Base-by-base conservation (phyloP, 495 filamentous ascomycete species). In the Cladorrhinum samala region DNA sequence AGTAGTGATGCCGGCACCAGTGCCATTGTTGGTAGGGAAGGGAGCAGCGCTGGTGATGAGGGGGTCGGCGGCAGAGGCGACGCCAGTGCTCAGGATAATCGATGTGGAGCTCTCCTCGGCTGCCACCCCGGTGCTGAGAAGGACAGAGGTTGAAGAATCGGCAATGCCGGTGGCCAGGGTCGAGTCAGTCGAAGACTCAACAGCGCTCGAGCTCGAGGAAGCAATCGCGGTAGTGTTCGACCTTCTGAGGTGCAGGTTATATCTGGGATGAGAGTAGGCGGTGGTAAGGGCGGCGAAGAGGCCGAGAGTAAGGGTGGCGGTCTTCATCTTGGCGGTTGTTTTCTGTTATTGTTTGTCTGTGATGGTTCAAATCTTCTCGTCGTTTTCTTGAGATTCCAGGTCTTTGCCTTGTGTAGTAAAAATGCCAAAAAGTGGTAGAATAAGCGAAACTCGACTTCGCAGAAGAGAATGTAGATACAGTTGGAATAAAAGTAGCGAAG, bases 391-490 rank as follows among this genome's bases (percentile, higher is more conserved):
- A 18, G 46, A 52, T 50, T 52, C 39, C 42, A 38, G 55, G 6
- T 49, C 14, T 33, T 46, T 53, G 25, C 7, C n/a, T 59, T 64
- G 47, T 44, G 20, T 30, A 13, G 20, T 23, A 16, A 44, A 44
- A 33, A 42, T 41, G 50, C 36, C 21, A 48, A 44, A 53, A 49
- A 52, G 50, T 53, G 62, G 53, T 61, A 55, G 57, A 61, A 64
- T 46, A 59, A 72, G 72, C 68, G 73, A 75, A 72, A 71, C 57
- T 77, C 75, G 67, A 77, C 74, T 77, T 56, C 67, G 69, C 68
- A 42, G 39, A 54, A 68, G 59, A 63, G 64, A 68, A 57, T 52
- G 66, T 62, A 61, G 46, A 59, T 60, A 62, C 49, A 64, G n/a
- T n/a, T n/a, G 54, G 52, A 59, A 56, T 58, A 49, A 49, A 44